Percentiles rank a stretch among this genome's conserved stretches.
Conservation (phyloP, 352 stramenopile genomes). For the Blastocystis sp. region DNA sequence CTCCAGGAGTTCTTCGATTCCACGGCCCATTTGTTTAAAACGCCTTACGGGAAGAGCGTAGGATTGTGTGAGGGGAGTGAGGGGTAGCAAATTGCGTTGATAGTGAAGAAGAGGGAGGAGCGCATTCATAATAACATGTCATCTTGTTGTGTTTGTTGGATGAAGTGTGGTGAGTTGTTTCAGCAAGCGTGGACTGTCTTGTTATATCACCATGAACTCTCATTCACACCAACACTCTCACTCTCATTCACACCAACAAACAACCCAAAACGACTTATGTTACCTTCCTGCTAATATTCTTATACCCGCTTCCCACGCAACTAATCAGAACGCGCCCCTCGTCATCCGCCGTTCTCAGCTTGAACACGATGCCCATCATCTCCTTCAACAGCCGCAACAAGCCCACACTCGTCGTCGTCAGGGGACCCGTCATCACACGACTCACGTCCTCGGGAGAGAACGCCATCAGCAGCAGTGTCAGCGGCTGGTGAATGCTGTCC, state of each 20-base stretch:
- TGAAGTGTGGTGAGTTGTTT: no score
- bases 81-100: slow-evolving; percentile 20
- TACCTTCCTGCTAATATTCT: slow-evolving; percentile 92
- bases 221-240: no score
- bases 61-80: not conserved
- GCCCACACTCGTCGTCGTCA: slow-evolving; percentile 74
- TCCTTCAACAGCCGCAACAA: slow-evolving; percentile 87
- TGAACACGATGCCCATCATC: slow-evolving; percentile 91
- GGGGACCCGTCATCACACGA: slow-evolving; percentile 81
- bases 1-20: slow-evolving; percentile 72
- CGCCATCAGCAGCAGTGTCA: slow-evolving; percentile 95
- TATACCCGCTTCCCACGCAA: slow-evolving; percentile 90
- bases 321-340: slow-evolving; percentile 86
- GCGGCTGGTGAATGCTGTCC: slow-evolving; percentile 91
- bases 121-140: not conserved
- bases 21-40: slow-evolving; percentile 39
- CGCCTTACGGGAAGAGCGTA: slow-evolving; percentile 47
- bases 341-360: slow-evolving; percentile 85
- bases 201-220: no score
- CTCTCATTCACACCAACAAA: slow-evolving; percentile 9
- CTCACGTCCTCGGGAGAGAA: slow-evolving; percentile 96
- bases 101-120: slow-evolving; percentile 36
- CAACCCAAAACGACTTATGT: slow-evolving; percentile 80
- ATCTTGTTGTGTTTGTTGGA: no score
- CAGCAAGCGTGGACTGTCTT: no score